Conservation (phyloP, 2,329 filamentous ascomycete genomes). For the Aspergillus ochraceoroseus region DNA sequence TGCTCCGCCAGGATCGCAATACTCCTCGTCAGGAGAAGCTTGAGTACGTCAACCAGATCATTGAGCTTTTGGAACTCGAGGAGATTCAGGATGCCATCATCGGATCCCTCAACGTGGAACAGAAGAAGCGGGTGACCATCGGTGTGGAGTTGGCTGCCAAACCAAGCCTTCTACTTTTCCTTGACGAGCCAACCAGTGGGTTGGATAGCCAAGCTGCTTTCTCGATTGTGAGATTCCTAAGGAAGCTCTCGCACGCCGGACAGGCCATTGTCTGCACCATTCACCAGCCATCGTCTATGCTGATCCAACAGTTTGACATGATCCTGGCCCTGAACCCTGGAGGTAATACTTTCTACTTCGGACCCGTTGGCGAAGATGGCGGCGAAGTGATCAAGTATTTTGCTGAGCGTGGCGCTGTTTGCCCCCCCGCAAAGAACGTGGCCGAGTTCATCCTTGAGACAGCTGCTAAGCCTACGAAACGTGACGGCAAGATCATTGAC, state of each 20-base stretch:
- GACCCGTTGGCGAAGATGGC: conserved; percentile 64
- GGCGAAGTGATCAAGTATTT: conserved; percentile 64
- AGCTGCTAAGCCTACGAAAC: conserved; percentile 54
- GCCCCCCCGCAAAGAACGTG: conserved; percentile 62
- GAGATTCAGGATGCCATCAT: conserved; percentile 65
- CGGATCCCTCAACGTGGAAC: conserved; percentile 60
- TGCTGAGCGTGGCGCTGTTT: conserved; percentile 59
- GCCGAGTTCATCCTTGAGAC: conserved; percentile 64
- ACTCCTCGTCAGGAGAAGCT: conserved; percentile 58
- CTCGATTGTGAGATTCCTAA: conserved; percentile 63
- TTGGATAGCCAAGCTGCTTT: conserved; percentile 66
- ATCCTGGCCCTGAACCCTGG: conserved; percentile 64
- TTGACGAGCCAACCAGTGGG: conserved; percentile 68
- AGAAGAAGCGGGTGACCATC: conserved; percentile 67
- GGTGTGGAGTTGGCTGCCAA: conserved; percentile 68
- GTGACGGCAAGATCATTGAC: conserved; percentile 55
- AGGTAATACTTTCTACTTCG: conserved; percentile 69
- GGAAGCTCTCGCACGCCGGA: conserved; percentile 61
- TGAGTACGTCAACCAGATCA: conserved; percentile 62
- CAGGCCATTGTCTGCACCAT: conserved; percentile 71
- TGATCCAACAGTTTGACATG: conserved; percentile 70
- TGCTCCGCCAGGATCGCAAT: conserved; percentile 56
- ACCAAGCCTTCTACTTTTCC: conserved; percentile 62
- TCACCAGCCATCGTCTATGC: conserved; percentile 64
- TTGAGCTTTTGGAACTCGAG: conserved; percentile 60